phyloP scores from a whole-genome alignment of 345 rosid species.

The Eucalyptus curtisii region DNA sequence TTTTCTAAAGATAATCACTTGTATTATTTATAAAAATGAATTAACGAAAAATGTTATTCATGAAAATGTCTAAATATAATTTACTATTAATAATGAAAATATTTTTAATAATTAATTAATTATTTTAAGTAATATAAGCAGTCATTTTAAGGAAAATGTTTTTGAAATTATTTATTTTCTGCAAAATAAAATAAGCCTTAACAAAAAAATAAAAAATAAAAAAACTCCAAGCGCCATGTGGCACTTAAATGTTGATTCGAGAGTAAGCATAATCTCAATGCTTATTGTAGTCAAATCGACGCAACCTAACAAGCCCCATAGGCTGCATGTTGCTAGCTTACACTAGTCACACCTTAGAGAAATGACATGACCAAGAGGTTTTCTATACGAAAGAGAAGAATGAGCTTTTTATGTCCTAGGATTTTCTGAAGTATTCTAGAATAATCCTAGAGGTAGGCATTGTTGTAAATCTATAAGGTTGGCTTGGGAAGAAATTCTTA shows the following conservation, averaged over 20 bases:
- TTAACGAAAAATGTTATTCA: background rate
- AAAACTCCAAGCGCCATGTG: background rate
- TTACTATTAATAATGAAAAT: background rate
- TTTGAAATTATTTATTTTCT: background rate
- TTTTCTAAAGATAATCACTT: background rate
- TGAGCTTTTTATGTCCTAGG: background rate
- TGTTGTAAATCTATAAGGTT: background rate
- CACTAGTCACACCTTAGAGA: background rate
- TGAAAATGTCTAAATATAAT: background rate
- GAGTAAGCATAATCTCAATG: background rate
- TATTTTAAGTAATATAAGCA: rapidly evolving
- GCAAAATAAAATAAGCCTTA: background rate
- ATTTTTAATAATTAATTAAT: background rate
- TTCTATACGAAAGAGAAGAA: background rate
- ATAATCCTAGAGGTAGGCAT: background rate
- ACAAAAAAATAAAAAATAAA: too few species aligned
- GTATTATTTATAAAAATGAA: background rate
- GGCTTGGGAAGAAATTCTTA: too few species aligned
- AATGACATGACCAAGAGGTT: background rate
- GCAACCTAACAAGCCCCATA: background rate
- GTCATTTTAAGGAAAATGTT: background rate
- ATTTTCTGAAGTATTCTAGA: background rate
- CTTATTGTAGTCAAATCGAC: background rate
- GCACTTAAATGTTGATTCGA: background rate
- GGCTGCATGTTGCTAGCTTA: background rate